Percentiles rank a stretch among this genome's conserved stretches.
These are phyloP conservation scores for Talaromyces borbonicus DNA, from an alignment of 495 filamentous ascomycete species.

Conservation along the genomic window DNA sequence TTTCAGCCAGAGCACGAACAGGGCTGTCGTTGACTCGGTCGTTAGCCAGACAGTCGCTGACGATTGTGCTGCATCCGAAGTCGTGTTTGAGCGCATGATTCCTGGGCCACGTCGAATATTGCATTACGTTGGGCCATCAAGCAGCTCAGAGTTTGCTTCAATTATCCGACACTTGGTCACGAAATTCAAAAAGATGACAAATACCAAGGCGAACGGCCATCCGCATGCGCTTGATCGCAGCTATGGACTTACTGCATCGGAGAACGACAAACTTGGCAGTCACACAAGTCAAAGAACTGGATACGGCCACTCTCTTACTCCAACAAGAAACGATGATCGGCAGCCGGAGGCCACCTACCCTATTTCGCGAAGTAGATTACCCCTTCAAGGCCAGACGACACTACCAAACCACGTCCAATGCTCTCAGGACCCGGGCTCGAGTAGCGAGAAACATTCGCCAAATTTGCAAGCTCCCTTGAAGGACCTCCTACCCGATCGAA, in stretches of 20 bases:
- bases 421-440: not conserved
- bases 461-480: not conserved
- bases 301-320: too few species aligned
- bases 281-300: too few species aligned
- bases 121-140: slow-evolving; percentile 30
- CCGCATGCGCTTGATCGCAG: not conserved
- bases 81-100: slow-evolving; percentile 1
- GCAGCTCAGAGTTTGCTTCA: slow-evolving; percentile 12
- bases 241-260: too few species aligned
- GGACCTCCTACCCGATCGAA: not conserved
- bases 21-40: not conserved
- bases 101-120: slow-evolving; percentile 3
- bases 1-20: not conserved
- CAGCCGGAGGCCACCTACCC: too few species aligned
- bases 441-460: too few species aligned
- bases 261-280: too few species aligned
- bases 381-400: too few species aligned
- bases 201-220: not conserved
- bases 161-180: slow-evolving; percentile 4
- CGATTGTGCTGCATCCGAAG: not conserved
- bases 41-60: not conserved
- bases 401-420: too few species aligned
- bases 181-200: slow-evolving; percentile 1
- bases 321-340: too few species aligned
- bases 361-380: too few species aligned